Conservation (phyloP, 2,329 filamentous ascomycete genomes). For the Curvularia verruculosa region DNA sequence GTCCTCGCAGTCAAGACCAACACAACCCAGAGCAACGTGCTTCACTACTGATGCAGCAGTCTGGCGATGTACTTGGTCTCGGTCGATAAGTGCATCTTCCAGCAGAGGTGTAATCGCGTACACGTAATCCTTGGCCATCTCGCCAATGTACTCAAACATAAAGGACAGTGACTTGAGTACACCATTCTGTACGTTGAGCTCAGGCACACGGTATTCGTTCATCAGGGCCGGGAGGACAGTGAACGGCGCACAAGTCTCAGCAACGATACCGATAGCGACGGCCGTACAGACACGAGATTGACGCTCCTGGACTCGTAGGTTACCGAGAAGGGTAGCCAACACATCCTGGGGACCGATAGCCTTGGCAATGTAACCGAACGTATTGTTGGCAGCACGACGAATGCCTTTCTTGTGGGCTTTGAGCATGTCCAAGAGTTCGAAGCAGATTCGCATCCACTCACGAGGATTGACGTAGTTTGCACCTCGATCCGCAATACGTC, state of each 20-base stretch:
- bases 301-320: conserved; percentile 93
- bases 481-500: conserved; percentile 95
- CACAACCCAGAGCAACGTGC: conserved; percentile 96
- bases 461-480: conserved; percentile 95
- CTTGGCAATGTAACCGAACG: conserved; percentile 99
- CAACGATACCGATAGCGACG: conserved; percentile 97
- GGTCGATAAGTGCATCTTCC: conserved; percentile 95
- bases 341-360: conserved; percentile 98
- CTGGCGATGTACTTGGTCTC: conserved; percentile 96
- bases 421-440: conserved; percentile 97
- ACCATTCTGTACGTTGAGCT: conserved; percentile 98
- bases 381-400: conserved; percentile 97
- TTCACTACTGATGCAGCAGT: conserved; percentile 97
- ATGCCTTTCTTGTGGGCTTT: conserved; percentile 99
- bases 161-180: conserved; percentile 97
- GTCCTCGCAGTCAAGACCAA: conserved; percentile 95
- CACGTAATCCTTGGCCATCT: conserved; percentile 99
- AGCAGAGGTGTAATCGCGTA: conserved; percentile 96
- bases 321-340: conserved; percentile 92
- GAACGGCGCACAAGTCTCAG: conserved; percentile 97
- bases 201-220: conserved; percentile 98
- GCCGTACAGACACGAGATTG: conserved; percentile 98
- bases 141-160: conserved; percentile 98
- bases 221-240: conserved; percentile 97
- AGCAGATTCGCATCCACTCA: conserved; percentile 99